Evolutionary conservation across 2,329 filamentous ascomycete genomes (phyloP).

Genomic region (Lachnellula occidentalis): DNA sequence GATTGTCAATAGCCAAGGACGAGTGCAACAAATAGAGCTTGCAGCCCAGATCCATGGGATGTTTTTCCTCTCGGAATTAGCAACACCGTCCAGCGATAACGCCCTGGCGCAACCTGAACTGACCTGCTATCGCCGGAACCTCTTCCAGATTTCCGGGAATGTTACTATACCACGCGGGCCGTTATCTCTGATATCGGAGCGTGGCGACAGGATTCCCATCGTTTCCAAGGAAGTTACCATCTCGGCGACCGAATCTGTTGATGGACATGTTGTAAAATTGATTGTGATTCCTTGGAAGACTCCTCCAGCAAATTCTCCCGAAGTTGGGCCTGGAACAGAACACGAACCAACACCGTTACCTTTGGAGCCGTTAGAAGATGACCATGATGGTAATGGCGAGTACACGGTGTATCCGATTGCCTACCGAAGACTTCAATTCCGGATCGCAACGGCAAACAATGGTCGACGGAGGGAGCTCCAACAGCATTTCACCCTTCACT

Average conservation of each 20-base stretch:
- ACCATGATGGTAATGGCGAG: conserved; percentile 44
- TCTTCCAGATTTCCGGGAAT: conserved; percentile 92
- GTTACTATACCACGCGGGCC: conserved; percentile 74
- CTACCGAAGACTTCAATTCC: conserved; percentile 89
- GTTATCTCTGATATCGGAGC: conserved; percentile 75
- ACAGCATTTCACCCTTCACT: conserved; percentile 86
- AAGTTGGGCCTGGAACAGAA: conserved; percentile 60
- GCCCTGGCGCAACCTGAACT: conserved; percentile 63
- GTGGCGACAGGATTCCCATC: conserved; percentile 78
- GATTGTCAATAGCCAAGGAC: conserved; percentile 45
- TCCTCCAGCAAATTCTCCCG: conserved; percentile 71
- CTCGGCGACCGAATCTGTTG: conserved; percentile 90
- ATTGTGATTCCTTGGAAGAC: conserved; percentile 99
- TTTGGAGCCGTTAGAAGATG: conserved; percentile 60
- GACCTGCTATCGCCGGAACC: conserved; percentile 91
- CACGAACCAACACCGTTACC: conserved; percentile 83
- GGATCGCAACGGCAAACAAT: conserved; percentile 94
- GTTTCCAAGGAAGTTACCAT: conserved; percentile 79
- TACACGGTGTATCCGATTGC: conserved; percentile 88
- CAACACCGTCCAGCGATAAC: conserved; percentile 45
- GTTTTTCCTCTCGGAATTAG: conserved; percentile 73
- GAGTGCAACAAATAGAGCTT: conserved; percentile 44
- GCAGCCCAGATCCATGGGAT: conserved; percentile 76
- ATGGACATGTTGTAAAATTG: conserved; percentile 84
- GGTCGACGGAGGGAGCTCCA: conserved; percentile 90